phyloP scores from a whole-genome alignment of 306 rosid species.

The Hippophae tibetana region DNA sequence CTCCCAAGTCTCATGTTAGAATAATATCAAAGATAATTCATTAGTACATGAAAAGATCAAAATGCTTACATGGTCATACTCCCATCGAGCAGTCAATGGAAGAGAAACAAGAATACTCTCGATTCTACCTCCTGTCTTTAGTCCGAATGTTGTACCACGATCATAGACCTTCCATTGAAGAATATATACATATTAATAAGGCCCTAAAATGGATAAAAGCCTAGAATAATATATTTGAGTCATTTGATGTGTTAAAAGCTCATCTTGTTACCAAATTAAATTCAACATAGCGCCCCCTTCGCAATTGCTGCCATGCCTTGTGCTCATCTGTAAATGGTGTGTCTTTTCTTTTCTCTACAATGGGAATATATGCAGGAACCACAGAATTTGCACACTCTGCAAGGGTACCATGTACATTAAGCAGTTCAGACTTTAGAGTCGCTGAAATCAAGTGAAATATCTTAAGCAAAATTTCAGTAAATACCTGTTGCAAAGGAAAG shows the following conservation, averaged over 20 bases:
- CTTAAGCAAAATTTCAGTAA: conserved; percentile 10
- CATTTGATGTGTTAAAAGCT: not conserved
- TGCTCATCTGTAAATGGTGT: conserved; percentile 61
- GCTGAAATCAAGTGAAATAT: not conserved
- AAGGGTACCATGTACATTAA: conserved; percentile 15
- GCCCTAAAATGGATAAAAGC: not conserved
- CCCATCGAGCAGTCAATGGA: conserved; percentile 95
- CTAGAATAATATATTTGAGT: not conserved
- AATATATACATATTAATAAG: not conserved
- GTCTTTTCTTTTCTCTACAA: conserved; percentile 86
- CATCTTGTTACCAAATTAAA: conserved; percentile 70
- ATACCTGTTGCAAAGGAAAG: conserved; percentile 92
- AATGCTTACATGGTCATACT: conserved; percentile 77
- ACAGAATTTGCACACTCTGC: conserved; percentile 96
- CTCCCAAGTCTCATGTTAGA: not conserved
- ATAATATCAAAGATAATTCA: conserved; percentile 4
- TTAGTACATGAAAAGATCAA: conserved; percentile 3
- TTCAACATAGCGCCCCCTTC: conserved; percentile 92
- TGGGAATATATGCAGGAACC: conserved; percentile 83
- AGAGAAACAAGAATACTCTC: conserved; percentile 99
- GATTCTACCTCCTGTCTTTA: conserved; percentile 95
- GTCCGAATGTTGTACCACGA: conserved; percentile 94
- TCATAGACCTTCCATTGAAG: conserved; percentile 65
- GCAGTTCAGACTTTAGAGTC: not conserved
- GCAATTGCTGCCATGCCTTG: conserved; percentile 92